Base-by-base conservation (phyloP, 2,329 filamentous ascomycete species). In the Fusarium chlamydosporum region DNA sequence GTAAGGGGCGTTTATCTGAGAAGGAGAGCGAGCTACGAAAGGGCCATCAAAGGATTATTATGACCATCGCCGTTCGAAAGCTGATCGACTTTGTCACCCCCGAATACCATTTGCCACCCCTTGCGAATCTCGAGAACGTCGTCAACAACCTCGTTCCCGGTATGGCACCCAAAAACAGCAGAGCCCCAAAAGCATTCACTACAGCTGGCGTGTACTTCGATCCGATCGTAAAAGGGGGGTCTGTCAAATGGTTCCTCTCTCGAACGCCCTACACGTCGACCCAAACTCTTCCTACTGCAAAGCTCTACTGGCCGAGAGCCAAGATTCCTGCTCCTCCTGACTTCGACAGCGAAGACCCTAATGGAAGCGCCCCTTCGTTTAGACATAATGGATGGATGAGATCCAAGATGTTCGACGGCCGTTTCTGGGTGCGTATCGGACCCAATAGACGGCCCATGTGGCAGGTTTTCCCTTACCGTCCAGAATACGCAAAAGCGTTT, bases 371-470 rank as follows among this genome's bases (percentile, higher is more conserved):
- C 4, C 50, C 62, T n/a, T 37, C 57, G 16, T 41, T 64, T 35
- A 64, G 52, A 2, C 82, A 81, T 78, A 61, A 70, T 10, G 72
- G 69, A 27, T 81, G 78, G 77, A 77, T 74, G 45, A 73, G 67
- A 20, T 68, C 73, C 13, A 74, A 75, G 46, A 75, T 85, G 55
- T 91, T 84, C 79, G 89, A 91, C 75, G 85, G 87, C 0, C 85
- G 89, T 3, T 91, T 84, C 76, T 91, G 89, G 89, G 76, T 90
- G 16, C 80, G 83, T 16, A 56, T 88, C 11, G 76, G 77, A 20
- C 77, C 81, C 46, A 81, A 82, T 7, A 76, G 82, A 8, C 81
- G 81, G 4, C 79, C 79, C 50, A 74, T 75, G 15, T 77, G 86
- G 16, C 74, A 78, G 18, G 65, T 88, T 3, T 80, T 79, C 34